phyloP scores from a whole-genome alignment of 2,329 filamentous ascomycete genomes.

The Coniochaeta hoffmannii region DNA sequence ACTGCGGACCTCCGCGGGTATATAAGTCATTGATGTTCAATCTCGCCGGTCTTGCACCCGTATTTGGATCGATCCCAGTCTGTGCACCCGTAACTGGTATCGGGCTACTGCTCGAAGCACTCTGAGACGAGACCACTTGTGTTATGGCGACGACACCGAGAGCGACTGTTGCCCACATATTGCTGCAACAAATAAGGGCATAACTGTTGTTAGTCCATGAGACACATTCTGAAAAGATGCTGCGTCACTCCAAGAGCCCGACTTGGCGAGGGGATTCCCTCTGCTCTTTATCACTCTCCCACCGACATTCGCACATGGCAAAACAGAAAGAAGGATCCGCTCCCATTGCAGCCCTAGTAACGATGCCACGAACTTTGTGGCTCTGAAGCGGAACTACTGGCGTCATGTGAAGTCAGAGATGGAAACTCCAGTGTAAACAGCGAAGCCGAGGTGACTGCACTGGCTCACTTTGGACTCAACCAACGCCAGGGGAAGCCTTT shows the following conservation, averaged over 20 bases:
- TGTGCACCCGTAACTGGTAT: slow-evolving; percentile 28
- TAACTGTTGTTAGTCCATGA: not conserved
- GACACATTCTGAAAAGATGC: not conserved
- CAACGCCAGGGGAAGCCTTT: not conserved
- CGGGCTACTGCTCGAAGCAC: slow-evolving; percentile 9
- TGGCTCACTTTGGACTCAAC: not conserved
- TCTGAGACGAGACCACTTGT: slow-evolving; percentile 2
- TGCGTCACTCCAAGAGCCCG: not conserved
- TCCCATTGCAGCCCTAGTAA: not conserved
- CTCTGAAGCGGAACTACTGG: not conserved
- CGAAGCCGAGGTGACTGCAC: not conserved
- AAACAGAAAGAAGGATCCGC: not conserved
- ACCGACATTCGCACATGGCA: not conserved
- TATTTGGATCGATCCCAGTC: slow-evolving; percentile 25
- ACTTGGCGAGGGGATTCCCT: not conserved
- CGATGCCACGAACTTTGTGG: slow-evolving; percentile 3
- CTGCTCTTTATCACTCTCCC: not conserved
- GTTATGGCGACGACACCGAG: not conserved
- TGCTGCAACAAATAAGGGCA: not conserved
- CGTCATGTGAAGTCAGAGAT: not conserved
- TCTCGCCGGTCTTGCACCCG: slow-evolving; percentile 34
- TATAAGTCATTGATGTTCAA: slow-evolving; percentile 40
- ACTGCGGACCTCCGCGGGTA: slow-evolving; percentile 31
- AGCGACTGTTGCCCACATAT: not conserved
- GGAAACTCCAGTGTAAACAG: not conserved